These are phyloP conservation scores for Pseudocercospora macadamiae DNA, from an alignment of 2,329 filamentous ascomycete genomes.

Conservation along the genomic window DNA sequence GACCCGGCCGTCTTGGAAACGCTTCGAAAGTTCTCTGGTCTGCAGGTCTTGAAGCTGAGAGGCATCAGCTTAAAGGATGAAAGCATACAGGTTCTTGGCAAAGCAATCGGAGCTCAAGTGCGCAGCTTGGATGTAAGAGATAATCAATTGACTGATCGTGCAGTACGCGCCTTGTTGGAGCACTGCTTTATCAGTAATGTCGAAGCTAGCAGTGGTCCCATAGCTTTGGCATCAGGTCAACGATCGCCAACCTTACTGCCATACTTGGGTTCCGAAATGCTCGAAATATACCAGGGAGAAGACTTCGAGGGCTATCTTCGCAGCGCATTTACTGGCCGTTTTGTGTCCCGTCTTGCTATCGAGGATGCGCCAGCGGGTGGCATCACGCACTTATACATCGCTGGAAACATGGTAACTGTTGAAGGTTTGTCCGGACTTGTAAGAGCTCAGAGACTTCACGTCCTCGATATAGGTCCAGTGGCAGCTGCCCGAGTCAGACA, in stretches of 20 bases:
- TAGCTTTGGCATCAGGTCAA: conserved; percentile 11
- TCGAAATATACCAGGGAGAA: conserved; percentile 47
- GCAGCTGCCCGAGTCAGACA: conserved; percentile 26
- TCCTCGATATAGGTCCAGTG: conserved; percentile 59
- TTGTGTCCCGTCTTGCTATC: conserved; percentile 58
- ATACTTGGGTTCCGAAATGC: conserved; percentile 43
- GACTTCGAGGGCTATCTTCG: conserved; percentile 58
- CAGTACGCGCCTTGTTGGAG: conserved; percentile 56
- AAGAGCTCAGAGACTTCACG: conserved; percentile 55
- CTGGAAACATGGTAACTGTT: conserved; percentile 58
- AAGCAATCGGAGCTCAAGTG: conserved; percentile 55
- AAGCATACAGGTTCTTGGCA: conserved; percentile 56
- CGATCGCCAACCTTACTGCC: conserved; percentile 37
- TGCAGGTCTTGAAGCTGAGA: conserved; percentile 61
- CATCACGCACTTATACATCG: conserved; percentile 63
- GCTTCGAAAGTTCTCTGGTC: conserved; percentile 50
- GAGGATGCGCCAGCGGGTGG: conserved; percentile 59
- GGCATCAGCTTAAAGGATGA: conserved; percentile 57
- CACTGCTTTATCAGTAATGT: conserved; percentile 47
- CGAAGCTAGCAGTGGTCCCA: neutral
- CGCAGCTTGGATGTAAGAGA: conserved; percentile 61
- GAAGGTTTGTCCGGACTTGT: conserved; percentile 59
- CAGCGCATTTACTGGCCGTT: conserved; percentile 51
- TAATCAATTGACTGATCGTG: conserved; percentile 60
- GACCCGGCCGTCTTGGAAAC: conserved; percentile 48